Evolutionary conservation across 495 filamentous ascomycete species (phyloP).

Genomic region (Collariella sp.): DNA sequence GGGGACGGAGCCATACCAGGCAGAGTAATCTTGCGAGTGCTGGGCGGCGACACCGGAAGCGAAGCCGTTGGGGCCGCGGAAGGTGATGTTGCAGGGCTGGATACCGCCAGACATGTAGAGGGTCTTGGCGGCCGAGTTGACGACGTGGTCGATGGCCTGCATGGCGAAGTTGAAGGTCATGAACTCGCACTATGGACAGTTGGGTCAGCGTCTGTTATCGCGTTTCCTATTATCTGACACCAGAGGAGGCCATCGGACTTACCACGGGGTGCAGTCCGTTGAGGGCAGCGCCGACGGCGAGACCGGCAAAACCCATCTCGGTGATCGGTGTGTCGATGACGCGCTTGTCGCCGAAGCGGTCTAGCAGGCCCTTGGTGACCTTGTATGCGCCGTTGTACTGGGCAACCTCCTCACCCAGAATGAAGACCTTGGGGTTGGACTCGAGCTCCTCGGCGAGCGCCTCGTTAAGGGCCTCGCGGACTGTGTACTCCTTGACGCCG

Average conservation of each 20-base stretch:
- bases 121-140: conserved; percentile 98
- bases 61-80: conserved; percentile 98
- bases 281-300: conserved; percentile 88
- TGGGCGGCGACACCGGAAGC: conserved; percentile 91
- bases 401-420: conserved; percentile 95
- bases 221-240: neutral
- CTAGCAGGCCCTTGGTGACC: conserved; percentile 92
- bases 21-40: conserved; percentile 96
- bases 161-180: conserved; percentile 99
- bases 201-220: conserved; percentile 9
- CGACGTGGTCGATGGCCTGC: conserved; percentile 99
- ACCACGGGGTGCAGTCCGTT: conserved; percentile 90
- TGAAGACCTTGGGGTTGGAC: conserved; percentile 84
- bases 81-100: conserved; percentile 98
- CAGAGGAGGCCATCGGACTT: no score
- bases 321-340: conserved; percentile 99
- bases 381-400: conserved; percentile 99
- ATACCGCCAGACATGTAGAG: conserved; percentile 99
- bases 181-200: conserved; percentile 72
- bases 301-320: conserved; percentile 86
- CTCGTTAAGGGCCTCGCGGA: conserved; percentile 95
- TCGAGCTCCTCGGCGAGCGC: conserved; percentile 96
- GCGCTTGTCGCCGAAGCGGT: conserved; percentile 93
- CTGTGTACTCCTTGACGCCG: conserved; percentile 84
- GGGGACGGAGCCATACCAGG: conserved; percentile 97